Percentiles rank a stretch among this genome's conserved stretches.
Evolutionary conservation across 306 rosid species (phyloP).

Genomic region (Cucumis sativus): Cucumber_9930_V3 NC_026656.2:2866501-2867000

Average conservation of each 20-base stretch:
- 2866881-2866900: slow-evolving; percentile 83
- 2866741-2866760: slow-evolving; percentile 90
- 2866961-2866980: background rate
- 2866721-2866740: slow-evolving; percentile 99
- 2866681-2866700: slow-evolving; percentile 99
- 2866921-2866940: slow-evolving; percentile 91
- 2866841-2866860: slow-evolving; percentile 95
- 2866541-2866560: background rate
- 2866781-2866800: slow-evolving; percentile 3
- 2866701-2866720: slow-evolving; percentile 99
- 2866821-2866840: slow-evolving; percentile 50
- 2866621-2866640: slow-evolving; percentile 11
- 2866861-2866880: slow-evolving; percentile 99
- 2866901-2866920: slow-evolving; percentile 84
- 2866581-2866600: background rate
- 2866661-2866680: slow-evolving; percentile 71
- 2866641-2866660: slow-evolving; percentile 11
- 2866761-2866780: slow-evolving; percentile 1
- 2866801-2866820: slow-evolving; percentile 25
- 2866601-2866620: background rate
- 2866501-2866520: background rate
- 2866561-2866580: background rate
- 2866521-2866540: background rate
- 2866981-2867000: background rate
- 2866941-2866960: slow-evolving; percentile 10